phyloP scores from a whole-genome alignment of 805 yeast species.

The Schwanniomyces sp. region DNA sequence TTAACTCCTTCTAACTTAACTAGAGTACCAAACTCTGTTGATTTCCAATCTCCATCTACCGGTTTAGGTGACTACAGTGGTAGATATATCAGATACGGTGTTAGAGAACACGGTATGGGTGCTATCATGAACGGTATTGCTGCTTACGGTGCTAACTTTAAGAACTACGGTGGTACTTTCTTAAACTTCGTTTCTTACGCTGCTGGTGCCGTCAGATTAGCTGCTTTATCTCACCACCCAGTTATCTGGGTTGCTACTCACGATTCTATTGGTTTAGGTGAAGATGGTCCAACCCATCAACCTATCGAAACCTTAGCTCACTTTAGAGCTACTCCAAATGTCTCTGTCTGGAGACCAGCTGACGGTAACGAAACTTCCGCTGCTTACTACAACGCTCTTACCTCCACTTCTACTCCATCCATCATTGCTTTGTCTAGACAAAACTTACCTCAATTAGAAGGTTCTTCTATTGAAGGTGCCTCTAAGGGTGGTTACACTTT shows the following conservation, averaged over 20 bases:
- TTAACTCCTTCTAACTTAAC: constrained; percentile 96
- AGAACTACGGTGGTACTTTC: constrained; percentile 96
- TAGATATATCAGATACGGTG: constrained; percentile 96
- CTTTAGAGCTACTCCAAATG: constrained; percentile 80
- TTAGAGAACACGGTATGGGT: constrained; percentile 99
- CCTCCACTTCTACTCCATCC: constrained; percentile 65
- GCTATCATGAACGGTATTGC: constrained; percentile 97
- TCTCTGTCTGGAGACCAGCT: constrained; percentile 89
- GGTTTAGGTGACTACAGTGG: constrained; percentile 86
- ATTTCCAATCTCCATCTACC: constrained; percentile 86
- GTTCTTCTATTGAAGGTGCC: constrained; percentile 90
- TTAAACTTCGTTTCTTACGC: constrained; percentile 86
- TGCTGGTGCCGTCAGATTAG: constrained; percentile 82
- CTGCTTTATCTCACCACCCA: constrained; percentile 82
- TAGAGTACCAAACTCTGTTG: constrained; percentile 77
- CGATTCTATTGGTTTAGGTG: constrained; percentile 89
- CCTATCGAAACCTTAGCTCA: constrained; percentile 89
- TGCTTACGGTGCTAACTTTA: constrained; percentile 83
- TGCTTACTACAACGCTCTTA: constrained; percentile 69
- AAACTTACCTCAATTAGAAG: constrained; percentile 89
- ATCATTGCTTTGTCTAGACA: constrained; percentile 81
- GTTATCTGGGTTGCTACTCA: constrained; percentile 87
- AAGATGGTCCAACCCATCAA: constrained; percentile 93
- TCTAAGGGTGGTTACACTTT: constrained; percentile 91
- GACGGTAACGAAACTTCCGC: constrained; percentile 89